phyloP scores from a whole-genome alignment of 257 asterid species.

The Gentiana macrophylla region DNA sequence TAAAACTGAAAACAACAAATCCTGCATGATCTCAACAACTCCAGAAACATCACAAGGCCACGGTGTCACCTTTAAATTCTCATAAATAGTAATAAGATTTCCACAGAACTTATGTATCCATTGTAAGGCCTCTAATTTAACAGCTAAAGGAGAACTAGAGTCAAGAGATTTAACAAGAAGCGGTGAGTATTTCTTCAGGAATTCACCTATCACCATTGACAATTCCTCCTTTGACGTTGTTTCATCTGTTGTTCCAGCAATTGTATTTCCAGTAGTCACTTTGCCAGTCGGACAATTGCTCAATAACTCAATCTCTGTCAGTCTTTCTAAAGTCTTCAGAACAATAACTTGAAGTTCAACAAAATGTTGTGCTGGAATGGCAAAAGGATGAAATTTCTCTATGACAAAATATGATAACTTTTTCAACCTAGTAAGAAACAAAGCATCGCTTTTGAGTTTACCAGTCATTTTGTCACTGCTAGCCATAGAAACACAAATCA shows the following conservation, averaged over 20 bases:
- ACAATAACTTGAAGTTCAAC: slow-evolving; percentile 66
- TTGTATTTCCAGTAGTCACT: slow-evolving; percentile 25
- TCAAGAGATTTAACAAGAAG: slow-evolving; percentile 65
- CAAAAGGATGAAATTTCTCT: slow-evolving; percentile 54
- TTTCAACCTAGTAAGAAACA: slow-evolving; percentile 47
- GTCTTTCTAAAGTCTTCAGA: slow-evolving; percentile 59
- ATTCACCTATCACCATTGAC: slow-evolving; percentile 34
- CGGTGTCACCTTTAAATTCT: slow-evolving; percentile 29
- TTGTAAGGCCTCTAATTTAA: slow-evolving; percentile 66
- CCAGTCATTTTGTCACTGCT: slow-evolving; percentile 34
- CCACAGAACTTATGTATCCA: slow-evolving; percentile 70
- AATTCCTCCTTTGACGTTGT: slow-evolving; percentile 30
- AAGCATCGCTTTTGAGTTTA: slow-evolving; percentile 32
- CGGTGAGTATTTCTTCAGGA: slow-evolving; percentile 44
- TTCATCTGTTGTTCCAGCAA: slow-evolving; percentile 27
- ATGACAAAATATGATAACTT: slow-evolving; percentile 41
- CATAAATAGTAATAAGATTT: slow-evolving; percentile 37
- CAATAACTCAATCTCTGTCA: slow-evolving; percentile 50
- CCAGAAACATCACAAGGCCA: slow-evolving; percentile 67
- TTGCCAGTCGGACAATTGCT: slow-evolving; percentile 51
- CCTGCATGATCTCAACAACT: slow-evolving; percentile 47
- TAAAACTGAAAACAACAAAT: slow-evolving; percentile 58
- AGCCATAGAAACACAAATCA: slow-evolving; percentile 50
- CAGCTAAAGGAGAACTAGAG: slow-evolving; percentile 57
- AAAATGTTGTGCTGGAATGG: slow-evolving; percentile 34